A percentile compares a stretch with the other conserved stretches of the same genome.
phyloP scores from a whole-genome alignment of 345 rosid species.

The Orychophragmus violaceus region DNA sequence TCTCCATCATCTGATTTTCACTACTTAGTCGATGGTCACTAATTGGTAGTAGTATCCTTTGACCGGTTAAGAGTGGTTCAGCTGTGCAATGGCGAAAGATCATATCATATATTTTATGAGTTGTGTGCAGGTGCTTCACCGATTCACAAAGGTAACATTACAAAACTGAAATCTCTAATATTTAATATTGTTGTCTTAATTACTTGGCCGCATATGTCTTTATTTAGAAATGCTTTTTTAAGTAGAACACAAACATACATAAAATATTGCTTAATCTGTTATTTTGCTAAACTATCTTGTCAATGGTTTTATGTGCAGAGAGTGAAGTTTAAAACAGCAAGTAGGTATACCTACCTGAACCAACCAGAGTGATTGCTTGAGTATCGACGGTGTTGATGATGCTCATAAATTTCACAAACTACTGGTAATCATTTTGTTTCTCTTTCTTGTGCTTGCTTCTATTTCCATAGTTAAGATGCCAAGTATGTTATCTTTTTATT shows the following conservation, averaged over 20 bases:
- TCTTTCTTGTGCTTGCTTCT: not conserved
- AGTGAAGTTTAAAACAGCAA: constrained; percentile 70
- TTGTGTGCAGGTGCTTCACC: constrained; percentile 93
- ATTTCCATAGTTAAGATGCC: not conserved
- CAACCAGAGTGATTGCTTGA: constrained; percentile 85
- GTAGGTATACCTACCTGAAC: constrained; percentile 75
- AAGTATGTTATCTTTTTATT: not conserved
- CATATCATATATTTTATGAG: constrained; percentile 87
- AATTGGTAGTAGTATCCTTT: constrained; percentile 31
- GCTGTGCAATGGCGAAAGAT: constrained; percentile 77
- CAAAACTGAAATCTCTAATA: not conserved
- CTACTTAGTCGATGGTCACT: constrained; percentile 25
- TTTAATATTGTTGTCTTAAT: not conserved
- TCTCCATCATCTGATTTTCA: constrained; percentile 14
- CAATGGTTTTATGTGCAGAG: constrained; percentile 45
- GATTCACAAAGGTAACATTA: constrained; percentile 61
- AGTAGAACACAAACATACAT: not conserved
- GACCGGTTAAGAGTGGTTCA: constrained; percentile 95
- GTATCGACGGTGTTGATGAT: constrained; percentile 71
- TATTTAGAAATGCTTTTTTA: too few relatives aligned
- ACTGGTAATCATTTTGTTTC: constrained; percentile 42
- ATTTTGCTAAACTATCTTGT: not conserved
- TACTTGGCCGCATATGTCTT: not conserved
- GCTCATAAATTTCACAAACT: constrained; percentile 59
- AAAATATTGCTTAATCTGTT: not conserved